These are phyloP conservation scores for Gardenia jasminoides DNA, from an alignment of 257 asterid genomes.

Conservation along the genomic window DNA sequence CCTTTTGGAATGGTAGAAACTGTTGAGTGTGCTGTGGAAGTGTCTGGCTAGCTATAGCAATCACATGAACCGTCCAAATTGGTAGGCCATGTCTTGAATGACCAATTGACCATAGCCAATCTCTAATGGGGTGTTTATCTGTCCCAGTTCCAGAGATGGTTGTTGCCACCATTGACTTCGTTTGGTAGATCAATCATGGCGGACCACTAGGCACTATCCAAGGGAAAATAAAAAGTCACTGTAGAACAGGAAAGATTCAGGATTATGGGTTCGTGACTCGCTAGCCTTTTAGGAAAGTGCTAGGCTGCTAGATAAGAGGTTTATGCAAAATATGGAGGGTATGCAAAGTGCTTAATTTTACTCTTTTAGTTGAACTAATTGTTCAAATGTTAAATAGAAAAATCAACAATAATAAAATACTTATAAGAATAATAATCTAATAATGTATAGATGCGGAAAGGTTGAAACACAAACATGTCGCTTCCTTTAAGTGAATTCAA, in stretches of 20 bases:
- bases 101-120: not conserved
- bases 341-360: not conserved
- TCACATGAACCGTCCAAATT: slow-evolving; percentile 7
- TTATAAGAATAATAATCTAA: too few species aligned
- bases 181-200: slow-evolving; percentile 19
- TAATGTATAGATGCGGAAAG: too few species aligned
- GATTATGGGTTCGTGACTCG: not conserved
- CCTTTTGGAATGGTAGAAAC: too few species aligned
- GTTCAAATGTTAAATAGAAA: too few species aligned
- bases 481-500: too few species aligned
- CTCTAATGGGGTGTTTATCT: not conserved
- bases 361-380: not conserved
- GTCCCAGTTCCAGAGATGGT: slow-evolving; percentile 2
- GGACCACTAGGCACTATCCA: not conserved
- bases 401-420: too few species aligned
- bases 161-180: slow-evolving; percentile 10
- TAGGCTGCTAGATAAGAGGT: not conserved
- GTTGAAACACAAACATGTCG: too few species aligned
- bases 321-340: not conserved
- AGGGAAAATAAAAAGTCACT: not conserved
- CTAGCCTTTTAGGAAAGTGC: not conserved
- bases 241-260: not conserved
- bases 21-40: not conserved
- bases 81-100: slow-evolving; percentile 17
- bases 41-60: not conserved